Evolutionary conservation across 2,329 filamentous ascomycete genomes (phyloP), one percentile per base, ranked within the genome.

Genomic region (Alternaria sp.): DNA sequence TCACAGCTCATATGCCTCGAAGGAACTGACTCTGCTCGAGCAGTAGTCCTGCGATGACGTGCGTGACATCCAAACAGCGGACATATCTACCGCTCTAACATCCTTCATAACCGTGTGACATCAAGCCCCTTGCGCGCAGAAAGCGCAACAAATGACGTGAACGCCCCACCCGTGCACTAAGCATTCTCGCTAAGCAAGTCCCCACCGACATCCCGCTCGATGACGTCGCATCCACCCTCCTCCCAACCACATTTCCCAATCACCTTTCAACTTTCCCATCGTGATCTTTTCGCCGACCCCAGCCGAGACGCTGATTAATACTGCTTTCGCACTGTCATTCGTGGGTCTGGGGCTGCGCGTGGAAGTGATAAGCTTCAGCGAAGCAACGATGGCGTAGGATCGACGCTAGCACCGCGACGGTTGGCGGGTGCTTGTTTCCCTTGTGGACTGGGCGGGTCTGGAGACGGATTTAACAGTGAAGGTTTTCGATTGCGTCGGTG

Each of bases 361-460:
- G 60, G 60, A 59, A 59, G 56, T 59, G 60, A 62, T 59, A 59
- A 59, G 60, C 60, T 62, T 62, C 32, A 9, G 30, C 43, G 12
- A 59, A 62, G 60, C 43, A 54, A 36, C n/a, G 17, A 59, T 56
- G 57, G 61, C 57, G 50, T 59, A 32, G 13, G 36, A 52, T 40
- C 19, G 21, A 12, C 54, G 15, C 36, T 52, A 45, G 46, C 21
- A 45, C 23, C 6, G 30, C 23, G n/a, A 25, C 45, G 50, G 57
- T 47, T 59, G 52, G 53, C 47, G 54, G 36, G 46, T 58, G 59
- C 59, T 52, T 62, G 54, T 58, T 53, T 52, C 21, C 46, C 28
- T 32, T 36, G 58, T 54, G 52, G 32, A 32, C 8, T n/a, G 36
- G 40, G n/a, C 32, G 50, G 19, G 44, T 23, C 23, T 30, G 21